A percentile compares a stretch with the other conserved stretches of the same genome.
phyloP scores from a whole-genome alignment of 78 protist genomes.

The Cavenderia fasciculata region DNA sequence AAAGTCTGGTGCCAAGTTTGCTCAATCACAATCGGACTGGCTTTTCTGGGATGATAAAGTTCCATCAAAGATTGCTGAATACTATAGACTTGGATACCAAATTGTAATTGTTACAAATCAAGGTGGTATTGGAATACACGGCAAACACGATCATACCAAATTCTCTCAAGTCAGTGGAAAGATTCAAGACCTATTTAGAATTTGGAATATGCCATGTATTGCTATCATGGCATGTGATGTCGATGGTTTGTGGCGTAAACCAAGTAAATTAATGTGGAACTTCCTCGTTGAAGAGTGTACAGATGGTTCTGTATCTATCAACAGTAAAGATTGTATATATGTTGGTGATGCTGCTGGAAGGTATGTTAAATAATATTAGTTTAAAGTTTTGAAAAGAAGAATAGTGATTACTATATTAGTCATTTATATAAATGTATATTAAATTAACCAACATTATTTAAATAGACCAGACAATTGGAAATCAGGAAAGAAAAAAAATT shows the following conservation, averaged over 20 bases:
- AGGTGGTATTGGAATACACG: not conserved
- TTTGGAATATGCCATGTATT: not conserved
- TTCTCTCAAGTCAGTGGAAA: not conserved
- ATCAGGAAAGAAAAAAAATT: conserved; percentile 3
- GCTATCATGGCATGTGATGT: conserved; percentile 8
- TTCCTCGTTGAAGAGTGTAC: too few relatives aligned
- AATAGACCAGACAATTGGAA: conserved; percentile 36
- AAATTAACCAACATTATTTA: too few relatives aligned
- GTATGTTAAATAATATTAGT: too few relatives aligned
- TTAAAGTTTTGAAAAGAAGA: too few relatives aligned
- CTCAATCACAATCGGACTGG: conserved; percentile 1
- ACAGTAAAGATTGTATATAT: conserved; percentile 1
- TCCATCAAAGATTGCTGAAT: not conserved
- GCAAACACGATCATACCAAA: not conserved
- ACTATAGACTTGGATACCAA: conserved; percentile 13
- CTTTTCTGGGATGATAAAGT: conserved; percentile 18
- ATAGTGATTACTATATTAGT: too few relatives aligned
- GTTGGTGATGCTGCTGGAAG: conserved; percentile 52
- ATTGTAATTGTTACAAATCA: conserved; percentile 19
- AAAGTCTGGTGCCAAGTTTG: conserved; percentile 13
- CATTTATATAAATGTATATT: too few relatives aligned
- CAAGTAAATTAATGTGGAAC: conserved; percentile 22
- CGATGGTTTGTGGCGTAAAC: too few relatives aligned
- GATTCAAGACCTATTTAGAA: not conserved
- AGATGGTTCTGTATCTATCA: not conserved